Percentiles rank a stretch among this genome's conserved stretches.
phyloP scores from a whole-genome alignment of 257 asterid species.

The Solanum arcanum region DNA sequence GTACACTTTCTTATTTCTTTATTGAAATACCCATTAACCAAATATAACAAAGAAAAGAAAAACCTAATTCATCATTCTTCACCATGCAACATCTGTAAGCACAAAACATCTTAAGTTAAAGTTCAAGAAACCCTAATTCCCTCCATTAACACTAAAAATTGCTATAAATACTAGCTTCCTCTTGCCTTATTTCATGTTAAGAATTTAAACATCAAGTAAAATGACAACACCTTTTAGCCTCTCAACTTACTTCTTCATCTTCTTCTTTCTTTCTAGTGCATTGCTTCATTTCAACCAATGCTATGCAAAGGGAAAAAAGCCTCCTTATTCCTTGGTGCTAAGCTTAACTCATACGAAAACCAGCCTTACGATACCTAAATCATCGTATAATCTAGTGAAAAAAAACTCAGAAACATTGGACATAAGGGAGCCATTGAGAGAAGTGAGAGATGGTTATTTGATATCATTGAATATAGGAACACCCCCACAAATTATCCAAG shows the following conservation, averaged over 20 bases:
- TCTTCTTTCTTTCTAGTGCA: constrained; percentile 2
- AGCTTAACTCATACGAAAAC: constrained; percentile 33
- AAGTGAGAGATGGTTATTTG: constrained; percentile 47
- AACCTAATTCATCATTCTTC: constrained; percentile 1
- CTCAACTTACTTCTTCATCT: not conserved
- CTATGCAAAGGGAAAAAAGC: constrained; percentile 21
- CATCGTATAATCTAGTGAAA: not conserved
- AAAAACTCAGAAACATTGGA: constrained; percentile 15
- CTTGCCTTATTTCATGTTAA: not conserved
- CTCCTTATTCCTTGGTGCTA: constrained; percentile 26
- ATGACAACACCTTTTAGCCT: not conserved
- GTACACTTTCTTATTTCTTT: not conserved
- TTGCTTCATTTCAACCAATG: constrained; percentile 6
- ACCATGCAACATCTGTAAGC: constrained; percentile 21
- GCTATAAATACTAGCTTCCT: constrained; percentile 14
- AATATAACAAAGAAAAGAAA: not conserved
- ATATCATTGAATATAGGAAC: constrained; percentile 57
- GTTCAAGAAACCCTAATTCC: constrained; percentile 11
- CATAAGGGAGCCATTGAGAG: constrained; percentile 45
- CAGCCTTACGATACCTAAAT: constrained; percentile 20
- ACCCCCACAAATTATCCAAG: constrained; percentile 60
- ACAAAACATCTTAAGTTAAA: not conserved
- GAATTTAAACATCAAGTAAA: not conserved
- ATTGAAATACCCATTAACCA: not conserved
- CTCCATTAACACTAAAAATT: not conserved